phyloP scores from a whole-genome alignment of 345 rosid species.

The Barbarea vulgaris region DNA sequence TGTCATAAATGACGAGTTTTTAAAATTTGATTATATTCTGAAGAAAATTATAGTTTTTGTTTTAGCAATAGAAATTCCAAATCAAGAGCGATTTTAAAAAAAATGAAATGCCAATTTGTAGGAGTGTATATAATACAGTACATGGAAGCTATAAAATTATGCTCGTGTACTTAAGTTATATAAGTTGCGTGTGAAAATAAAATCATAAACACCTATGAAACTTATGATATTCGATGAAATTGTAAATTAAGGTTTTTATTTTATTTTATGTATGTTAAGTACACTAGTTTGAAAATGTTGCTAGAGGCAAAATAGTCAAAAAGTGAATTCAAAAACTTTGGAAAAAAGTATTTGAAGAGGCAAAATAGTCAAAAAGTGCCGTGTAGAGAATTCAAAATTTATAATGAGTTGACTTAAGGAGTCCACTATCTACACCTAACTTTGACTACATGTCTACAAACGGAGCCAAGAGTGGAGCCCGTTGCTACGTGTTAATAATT shows the following conservation, averaged over 20 bases:
- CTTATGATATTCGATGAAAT: background rate
- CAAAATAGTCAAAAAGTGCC: background rate
- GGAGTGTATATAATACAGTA: too few species aligned
- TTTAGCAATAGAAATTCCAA: background rate
- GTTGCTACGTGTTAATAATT: background rate
- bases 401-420: slow-evolving; percentile 20
- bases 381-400: background rate
- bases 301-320: background rate
- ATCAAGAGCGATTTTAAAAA: background rate
- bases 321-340: background rate
- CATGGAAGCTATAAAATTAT: too few species aligned
- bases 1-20: background rate
- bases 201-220: background rate
- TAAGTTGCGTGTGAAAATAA: background rate
- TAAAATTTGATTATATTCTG: background rate
- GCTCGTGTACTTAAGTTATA: background rate
- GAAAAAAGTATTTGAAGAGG: background rate
- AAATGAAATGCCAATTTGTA: too few species aligned
- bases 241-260: background rate
- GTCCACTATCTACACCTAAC: slow-evolving; percentile 29
- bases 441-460: slow-evolving; percentile 22
- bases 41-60: background rate
- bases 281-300: background rate
- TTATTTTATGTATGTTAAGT: background rate
- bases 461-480: background rate